Conservation (phyloP, 768 basidiomycete species). For the Tricholoma matsutake region DNA sequence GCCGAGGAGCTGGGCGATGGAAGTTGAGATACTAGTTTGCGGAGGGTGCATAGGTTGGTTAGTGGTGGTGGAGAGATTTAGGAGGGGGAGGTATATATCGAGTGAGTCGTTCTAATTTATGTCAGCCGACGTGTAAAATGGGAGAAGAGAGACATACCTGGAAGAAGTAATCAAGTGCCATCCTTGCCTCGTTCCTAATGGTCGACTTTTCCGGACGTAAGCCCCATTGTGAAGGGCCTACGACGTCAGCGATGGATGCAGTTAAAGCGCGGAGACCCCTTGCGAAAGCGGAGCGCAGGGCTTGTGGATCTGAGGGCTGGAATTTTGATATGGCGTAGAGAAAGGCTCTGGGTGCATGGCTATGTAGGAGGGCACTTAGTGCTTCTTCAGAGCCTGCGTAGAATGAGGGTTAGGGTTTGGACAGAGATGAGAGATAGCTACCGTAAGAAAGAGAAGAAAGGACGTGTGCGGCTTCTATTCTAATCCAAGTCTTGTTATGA, state of each 20-base stretch:
- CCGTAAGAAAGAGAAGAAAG: constrained; percentile 74
- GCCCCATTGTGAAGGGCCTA: constrained; percentile 70
- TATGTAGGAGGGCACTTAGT: constrained; percentile 51
- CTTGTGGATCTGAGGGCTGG: constrained; percentile 30
- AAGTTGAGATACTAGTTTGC: constrained; percentile 29
- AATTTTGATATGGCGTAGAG: constrained; percentile 58
- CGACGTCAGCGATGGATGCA: constrained; percentile 58
- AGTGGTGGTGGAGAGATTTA: constrained; percentile 37
- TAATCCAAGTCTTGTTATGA: constrained; percentile 43
- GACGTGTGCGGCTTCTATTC: constrained; percentile 73
- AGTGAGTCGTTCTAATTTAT: constrained; percentile 50
- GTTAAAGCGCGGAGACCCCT: constrained; percentile 62
- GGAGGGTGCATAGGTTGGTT: not conserved
- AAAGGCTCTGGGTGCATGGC: constrained; percentile 57
- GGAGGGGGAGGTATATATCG: constrained; percentile 65
- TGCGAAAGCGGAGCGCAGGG: constrained; percentile 54
- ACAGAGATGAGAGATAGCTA: constrained; percentile 15
- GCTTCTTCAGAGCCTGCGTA: constrained; percentile 57
- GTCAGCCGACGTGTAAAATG: not conserved
- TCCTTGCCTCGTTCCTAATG: constrained; percentile 48
- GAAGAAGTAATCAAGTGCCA: constrained; percentile 40
- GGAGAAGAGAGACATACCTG: not conserved
- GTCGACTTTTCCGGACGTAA: constrained; percentile 43
- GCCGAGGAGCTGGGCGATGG: constrained; percentile 58
- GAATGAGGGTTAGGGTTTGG: not conserved